Conservation (phyloP, 495 filamentous ascomycete genomes). For the Monascus purpureus region DNA sequence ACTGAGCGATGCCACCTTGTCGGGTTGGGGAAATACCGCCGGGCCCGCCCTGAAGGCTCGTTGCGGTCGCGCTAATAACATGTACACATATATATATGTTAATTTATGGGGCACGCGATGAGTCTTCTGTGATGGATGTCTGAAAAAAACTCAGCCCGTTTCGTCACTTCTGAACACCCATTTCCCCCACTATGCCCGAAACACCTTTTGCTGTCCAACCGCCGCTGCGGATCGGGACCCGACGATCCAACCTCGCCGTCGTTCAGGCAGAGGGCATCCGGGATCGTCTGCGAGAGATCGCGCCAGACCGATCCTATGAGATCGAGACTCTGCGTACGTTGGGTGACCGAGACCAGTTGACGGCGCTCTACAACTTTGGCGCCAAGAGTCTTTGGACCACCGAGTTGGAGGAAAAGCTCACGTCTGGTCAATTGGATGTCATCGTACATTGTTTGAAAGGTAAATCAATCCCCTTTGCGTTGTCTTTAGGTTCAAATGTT, state of each 20-base stretch:
- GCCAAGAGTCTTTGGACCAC: constrained; percentile 84
- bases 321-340: constrained; percentile 48
- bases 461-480: constrained; percentile 6
- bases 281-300: constrained; percentile 33
- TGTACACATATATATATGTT: too few species aligned
- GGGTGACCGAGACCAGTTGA: constrained; percentile 63
- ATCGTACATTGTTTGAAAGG: constrained; percentile 78
- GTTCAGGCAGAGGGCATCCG: constrained; percentile 54
- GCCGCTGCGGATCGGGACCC: constrained; percentile 44
- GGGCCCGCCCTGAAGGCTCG: too few species aligned
- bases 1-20: too few species aligned
- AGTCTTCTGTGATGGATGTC: too few species aligned
- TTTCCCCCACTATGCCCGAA: not conserved
- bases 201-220: not conserved
- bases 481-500: not conserved
- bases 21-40: too few species aligned
- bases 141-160: too few species aligned
- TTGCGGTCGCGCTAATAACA: too few species aligned
- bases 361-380: constrained; percentile 54
- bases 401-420: constrained; percentile 63
- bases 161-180: not conserved
- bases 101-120: too few species aligned
- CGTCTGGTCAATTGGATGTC: constrained; percentile 50
- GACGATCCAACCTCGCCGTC: constrained; percentile 54
- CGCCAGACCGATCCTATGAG: constrained; percentile 43